Conservation (phyloP, 2,329 filamentous ascomycete genomes). For the Diaporthe eres region DNA sequence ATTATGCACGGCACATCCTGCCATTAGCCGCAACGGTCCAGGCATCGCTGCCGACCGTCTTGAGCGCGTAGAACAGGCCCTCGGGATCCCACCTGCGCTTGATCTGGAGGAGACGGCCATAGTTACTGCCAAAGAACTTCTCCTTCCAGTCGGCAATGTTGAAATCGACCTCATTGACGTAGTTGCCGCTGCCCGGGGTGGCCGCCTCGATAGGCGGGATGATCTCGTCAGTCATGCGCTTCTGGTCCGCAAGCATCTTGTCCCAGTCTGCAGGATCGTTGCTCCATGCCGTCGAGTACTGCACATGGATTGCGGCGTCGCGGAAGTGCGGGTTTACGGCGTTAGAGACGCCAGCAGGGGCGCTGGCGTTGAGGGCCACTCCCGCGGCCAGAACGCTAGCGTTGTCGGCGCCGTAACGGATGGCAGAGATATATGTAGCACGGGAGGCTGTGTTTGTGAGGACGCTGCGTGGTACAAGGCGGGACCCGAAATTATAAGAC, state of each 20-base stretch:
- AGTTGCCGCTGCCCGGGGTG: slow-evolving; percentile 45
- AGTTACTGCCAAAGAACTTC: slow-evolving; percentile 51
- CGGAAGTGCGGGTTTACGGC: slow-evolving; percentile 57
- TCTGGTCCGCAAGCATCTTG: slow-evolving; percentile 47
- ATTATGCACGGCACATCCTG: slow-evolving; percentile 47
- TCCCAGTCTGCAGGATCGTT: slow-evolving; percentile 43
- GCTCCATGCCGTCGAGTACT: slow-evolving; percentile 49
- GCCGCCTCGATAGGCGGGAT: slow-evolving; percentile 48
- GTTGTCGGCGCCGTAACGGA: slow-evolving; percentile 49
- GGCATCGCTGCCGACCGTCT: slow-evolving; percentile 49
- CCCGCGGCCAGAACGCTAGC: slow-evolving; percentile 50
- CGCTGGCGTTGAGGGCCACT: slow-evolving; percentile 50
- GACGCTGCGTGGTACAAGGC: slow-evolving; percentile 52
- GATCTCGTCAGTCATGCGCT: slow-evolving; percentile 50
- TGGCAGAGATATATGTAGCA: slow-evolving; percentile 9
- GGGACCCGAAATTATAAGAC: slow-evolving; percentile 53
- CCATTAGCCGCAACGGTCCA: slow-evolving; percentile 57
- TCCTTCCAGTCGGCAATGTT: slow-evolving; percentile 50
- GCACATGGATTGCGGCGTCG: slow-evolving; percentile 50
- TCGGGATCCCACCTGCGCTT: slow-evolving; percentile 52
- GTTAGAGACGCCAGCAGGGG: slow-evolving; percentile 50
- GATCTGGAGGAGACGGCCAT: slow-evolving; percentile 46
- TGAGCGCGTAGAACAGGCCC: slow-evolving; percentile 49
- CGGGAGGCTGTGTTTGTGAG: slow-evolving; percentile 49
- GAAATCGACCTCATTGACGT: slow-evolving; percentile 52